Percentiles rank a stretch among this genome's conserved stretches.
These are phyloP conservation scores for Coelastrella sp. DNA, from an alignment of 139 green algal species.

Conservation along the genomic window DNA sequence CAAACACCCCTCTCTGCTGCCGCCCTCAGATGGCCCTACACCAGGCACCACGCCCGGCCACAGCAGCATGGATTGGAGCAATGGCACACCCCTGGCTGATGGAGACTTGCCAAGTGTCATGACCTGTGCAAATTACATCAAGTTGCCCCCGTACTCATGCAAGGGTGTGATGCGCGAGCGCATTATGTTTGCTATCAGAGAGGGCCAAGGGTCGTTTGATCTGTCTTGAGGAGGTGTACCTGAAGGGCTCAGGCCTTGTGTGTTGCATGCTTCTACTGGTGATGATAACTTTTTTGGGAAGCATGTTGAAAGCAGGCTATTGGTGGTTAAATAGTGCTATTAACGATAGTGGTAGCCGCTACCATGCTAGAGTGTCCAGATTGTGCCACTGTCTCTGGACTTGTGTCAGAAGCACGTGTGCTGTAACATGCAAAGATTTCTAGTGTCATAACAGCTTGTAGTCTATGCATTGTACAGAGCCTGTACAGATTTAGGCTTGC, in stretches of 20 bases:
- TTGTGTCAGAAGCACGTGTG: no score
- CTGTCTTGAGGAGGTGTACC: constrained; percentile 77
- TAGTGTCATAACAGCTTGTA: no score
- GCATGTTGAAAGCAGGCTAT: no score
- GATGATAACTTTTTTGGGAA: not conserved
- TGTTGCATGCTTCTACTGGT: not conserved
- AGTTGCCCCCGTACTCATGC: constrained; percentile 96
- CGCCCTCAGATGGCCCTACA: constrained; percentile 39
- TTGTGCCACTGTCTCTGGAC: no score
- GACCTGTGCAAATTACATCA: constrained; percentile 99
- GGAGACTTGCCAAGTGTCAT: constrained; percentile 97
- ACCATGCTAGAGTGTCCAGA: no score
- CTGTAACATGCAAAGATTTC: no score
- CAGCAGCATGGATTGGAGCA: constrained; percentile 20
- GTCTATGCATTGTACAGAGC: no score
- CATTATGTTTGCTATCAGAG: constrained; percentile 91
- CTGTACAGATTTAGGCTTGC: no score
- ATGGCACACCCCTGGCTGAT: constrained; percentile 66
- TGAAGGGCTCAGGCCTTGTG: not conserved
- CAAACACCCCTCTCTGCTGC: constrained; percentile 75
- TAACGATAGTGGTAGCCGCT: no score
- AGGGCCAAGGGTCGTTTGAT: constrained; percentile 96
- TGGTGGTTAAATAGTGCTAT: no score
- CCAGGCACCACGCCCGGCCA: constrained; percentile 38
- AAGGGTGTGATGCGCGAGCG: constrained; percentile 87